phyloP scores from a whole-genome alignment of 129 eudicot genomes.

The Saposhnikovia divaricata region DNA sequence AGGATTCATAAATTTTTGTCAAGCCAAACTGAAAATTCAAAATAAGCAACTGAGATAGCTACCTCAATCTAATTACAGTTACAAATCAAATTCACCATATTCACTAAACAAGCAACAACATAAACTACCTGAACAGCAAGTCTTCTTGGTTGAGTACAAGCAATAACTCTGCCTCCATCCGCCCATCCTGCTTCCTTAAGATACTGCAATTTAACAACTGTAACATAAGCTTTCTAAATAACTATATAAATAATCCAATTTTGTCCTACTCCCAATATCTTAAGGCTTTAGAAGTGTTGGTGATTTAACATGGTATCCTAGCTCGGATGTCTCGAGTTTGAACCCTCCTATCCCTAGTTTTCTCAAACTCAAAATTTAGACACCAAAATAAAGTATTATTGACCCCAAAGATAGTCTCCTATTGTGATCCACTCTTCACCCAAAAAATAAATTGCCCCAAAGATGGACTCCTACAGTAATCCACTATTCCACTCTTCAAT shows the following conservation, averaged over 20 bases:
- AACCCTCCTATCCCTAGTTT: not conserved
- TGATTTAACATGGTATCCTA: not conserved
- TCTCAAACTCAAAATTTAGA: not conserved
- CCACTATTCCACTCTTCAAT: not conserved
- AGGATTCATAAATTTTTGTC: not conserved
- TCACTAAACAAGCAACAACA: not conserved
- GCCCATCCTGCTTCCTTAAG: conserved; percentile 97
- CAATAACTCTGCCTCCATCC: conserved; percentile 71
- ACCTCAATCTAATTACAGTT: not conserved
- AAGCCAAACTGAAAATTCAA: not conserved
- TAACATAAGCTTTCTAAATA: not conserved
- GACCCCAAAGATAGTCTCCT: not conserved
- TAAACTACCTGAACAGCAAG: conserved; percentile 76
- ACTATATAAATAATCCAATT: not conserved
- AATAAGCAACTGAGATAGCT: no score
- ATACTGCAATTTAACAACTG: conserved; percentile 32
- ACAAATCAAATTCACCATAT: not conserved
- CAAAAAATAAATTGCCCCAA: not conserved
- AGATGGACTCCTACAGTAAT: not conserved
- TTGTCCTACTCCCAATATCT: not conserved
- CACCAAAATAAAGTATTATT: not conserved
- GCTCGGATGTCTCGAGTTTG: not conserved
- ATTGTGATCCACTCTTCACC: not conserved
- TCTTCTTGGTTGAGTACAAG: conserved; percentile 93
- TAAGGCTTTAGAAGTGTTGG: not conserved